A percentile compares a stretch with the other conserved stretches of the same genome.
Evolutionary conservation across 2,329 filamentous ascomycete genomes (phyloP).

Genomic region (Pseudocercospora eumusae): DNA sequence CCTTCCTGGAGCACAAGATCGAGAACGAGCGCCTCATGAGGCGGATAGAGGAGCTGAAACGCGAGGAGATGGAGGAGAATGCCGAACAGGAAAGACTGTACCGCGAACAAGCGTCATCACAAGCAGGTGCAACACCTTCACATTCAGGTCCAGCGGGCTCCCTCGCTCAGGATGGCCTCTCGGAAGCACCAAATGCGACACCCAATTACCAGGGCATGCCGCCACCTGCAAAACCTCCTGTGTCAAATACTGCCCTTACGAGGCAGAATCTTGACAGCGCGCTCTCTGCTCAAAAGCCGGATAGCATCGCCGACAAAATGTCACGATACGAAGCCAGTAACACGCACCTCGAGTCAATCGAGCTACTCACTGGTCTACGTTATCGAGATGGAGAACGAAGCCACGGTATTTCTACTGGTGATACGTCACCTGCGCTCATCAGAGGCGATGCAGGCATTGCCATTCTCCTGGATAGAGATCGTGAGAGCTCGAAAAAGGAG

Average conservation of each 20-base stretch:
- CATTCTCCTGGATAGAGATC: conserved; percentile 77
- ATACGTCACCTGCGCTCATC: conserved; percentile 76
- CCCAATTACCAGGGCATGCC: conserved; percentile 60
- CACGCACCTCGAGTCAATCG: conserved; percentile 81
- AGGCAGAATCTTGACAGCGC: conserved; percentile 77
- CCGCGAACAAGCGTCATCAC: conserved; percentile 33
- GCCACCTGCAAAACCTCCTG: conserved; percentile 63
- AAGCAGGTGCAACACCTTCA: conserved; percentile 33
- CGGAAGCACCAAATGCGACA: conserved; percentile 25
- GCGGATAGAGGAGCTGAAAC: conserved; percentile 79
- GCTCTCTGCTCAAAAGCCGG: conserved; percentile 63
- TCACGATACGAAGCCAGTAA: conserved; percentile 71
- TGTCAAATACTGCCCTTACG: conserved; percentile 69
- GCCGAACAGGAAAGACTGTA: conserved; percentile 65
- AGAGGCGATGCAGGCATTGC: conserved; percentile 84
- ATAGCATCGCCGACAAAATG: conserved; percentile 83
- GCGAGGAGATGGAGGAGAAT: conserved; percentile 79
- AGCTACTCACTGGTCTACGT: conserved; percentile 85
- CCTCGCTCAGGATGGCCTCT: conserved; percentile 24
- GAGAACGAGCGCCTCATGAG: conserved; percentile 87
- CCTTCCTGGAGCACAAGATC: conserved; percentile 94
- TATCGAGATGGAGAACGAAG: conserved; percentile 89
- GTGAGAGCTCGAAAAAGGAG: conserved; percentile 80
- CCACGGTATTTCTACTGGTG: conserved; percentile 82
- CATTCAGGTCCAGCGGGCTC: conserved; percentile 28